These are phyloP conservation scores for Rhinocladiella similis DNA, from an alignment of 2,329 filamentous ascomycete genomes.

Conservation along the genomic window DNA sequence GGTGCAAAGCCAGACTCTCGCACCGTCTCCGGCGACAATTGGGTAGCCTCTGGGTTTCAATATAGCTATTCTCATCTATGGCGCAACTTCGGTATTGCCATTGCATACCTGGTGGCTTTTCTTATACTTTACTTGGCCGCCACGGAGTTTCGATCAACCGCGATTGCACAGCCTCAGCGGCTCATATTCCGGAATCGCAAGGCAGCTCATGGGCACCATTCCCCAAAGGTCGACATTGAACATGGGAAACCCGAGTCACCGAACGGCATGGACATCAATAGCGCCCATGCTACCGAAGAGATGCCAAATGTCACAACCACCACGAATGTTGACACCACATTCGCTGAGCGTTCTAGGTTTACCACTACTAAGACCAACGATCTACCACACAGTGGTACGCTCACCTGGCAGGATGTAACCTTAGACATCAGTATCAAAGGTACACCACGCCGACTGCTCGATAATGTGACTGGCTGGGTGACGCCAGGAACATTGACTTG, in stretches of 20 bases:
- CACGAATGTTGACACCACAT: constrained; percentile 32
- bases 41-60: constrained; percentile 55
- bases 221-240: constrained; percentile 19
- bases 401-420: constrained; percentile 55
- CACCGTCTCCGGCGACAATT: constrained; percentile 62
- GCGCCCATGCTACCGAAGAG: background rate
- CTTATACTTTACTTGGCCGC: constrained; percentile 63
- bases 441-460: constrained; percentile 51
- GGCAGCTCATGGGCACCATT: background rate
- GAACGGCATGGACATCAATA: background rate
- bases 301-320: constrained; percentile 32
- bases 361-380: constrained; percentile 20
- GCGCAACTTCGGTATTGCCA: constrained; percentile 69
- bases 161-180: constrained; percentile 64
- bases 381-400: constrained; percentile 35
- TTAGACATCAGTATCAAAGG: constrained; percentile 57
- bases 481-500: constrained; percentile 57
- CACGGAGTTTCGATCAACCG: constrained; percentile 65
- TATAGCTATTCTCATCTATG: constrained; percentile 64
- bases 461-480: constrained; percentile 56
- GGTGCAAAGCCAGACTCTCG: constrained; percentile 56
- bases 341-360: constrained; percentile 41
- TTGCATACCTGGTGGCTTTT: constrained; percentile 65
- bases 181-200: constrained; percentile 59
- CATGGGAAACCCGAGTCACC: constrained; percentile 15